Percentiles rank a stretch among this genome's conserved stretches.
Conservation (phyloP, 352 stramenopile genomes). For the Globisporangium solare region DNA sequence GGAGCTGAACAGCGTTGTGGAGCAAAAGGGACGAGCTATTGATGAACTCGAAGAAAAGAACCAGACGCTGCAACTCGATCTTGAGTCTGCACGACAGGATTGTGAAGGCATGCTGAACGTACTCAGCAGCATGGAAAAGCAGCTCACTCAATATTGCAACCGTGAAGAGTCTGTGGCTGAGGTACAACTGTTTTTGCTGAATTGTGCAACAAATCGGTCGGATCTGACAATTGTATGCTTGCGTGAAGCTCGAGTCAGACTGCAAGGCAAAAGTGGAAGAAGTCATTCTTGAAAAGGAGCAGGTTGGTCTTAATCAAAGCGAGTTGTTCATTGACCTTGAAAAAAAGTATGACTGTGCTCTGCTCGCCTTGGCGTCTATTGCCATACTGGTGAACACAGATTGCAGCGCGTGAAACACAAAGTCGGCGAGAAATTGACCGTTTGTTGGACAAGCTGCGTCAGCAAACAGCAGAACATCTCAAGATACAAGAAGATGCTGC, state of each 20-base stretch:
- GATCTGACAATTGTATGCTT: background rate
- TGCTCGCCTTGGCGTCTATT: background rate
- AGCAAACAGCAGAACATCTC: constrained; percentile 43
- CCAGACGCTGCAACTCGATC: constrained; percentile 32
- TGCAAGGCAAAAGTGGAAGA: constrained; percentile 71
- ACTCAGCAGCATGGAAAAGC: constrained; percentile 80
- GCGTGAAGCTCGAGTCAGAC: constrained; percentile 52
- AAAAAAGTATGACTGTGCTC: background rate
- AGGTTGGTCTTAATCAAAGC: constrained; percentile 25
- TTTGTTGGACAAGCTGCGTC: constrained; percentile 48
- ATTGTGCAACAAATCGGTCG: background rate
- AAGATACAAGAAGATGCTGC: constrained; percentile 42
- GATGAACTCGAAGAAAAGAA: constrained; percentile 52
- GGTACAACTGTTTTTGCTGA: constrained; percentile 17
- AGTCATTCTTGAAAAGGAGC: constrained; percentile 69
- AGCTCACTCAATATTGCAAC: constrained; percentile 69
- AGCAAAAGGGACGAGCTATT: constrained; percentile 46
- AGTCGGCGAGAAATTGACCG: constrained; percentile 63
- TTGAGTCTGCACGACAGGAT: constrained; percentile 65
- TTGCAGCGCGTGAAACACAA: constrained; percentile 57
- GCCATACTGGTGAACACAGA: constrained; percentile 15
- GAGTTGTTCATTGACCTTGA: background rate
- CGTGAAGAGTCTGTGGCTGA: constrained; percentile 70
- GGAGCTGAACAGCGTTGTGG: constrained; percentile 51
- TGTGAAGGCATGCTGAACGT: constrained; percentile 84